Conservation (phyloP, 192 early-diverging fungal species). For the Geranomyces variabilis region DNA sequence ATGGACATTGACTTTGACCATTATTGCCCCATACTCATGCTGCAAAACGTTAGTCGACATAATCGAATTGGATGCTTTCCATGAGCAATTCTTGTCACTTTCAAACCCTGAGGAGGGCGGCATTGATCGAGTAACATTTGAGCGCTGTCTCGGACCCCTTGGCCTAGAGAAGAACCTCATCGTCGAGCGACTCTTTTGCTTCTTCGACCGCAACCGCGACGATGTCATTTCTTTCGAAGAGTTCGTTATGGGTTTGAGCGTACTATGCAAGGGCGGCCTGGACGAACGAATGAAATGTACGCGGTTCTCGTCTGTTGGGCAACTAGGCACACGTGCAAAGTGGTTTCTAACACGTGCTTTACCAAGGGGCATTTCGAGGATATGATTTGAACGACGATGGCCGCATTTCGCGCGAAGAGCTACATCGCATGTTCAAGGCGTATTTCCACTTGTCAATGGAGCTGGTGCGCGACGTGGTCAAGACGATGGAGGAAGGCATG, state of each 20-base stretch:
- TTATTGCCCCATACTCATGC: background rate
- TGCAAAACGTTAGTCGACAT: constrained; percentile 64
- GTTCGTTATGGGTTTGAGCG: constrained; percentile 77
- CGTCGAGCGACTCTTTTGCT: constrained; percentile 81
- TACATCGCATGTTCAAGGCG: constrained; percentile 88
- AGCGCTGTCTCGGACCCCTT: constrained; percentile 82
- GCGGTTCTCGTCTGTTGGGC: constrained; percentile 13
- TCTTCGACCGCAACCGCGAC: constrained; percentile 87
- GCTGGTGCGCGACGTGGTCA: constrained; percentile 85
- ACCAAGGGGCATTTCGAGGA: constrained; percentile 79
- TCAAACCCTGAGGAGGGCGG: constrained; percentile 71
- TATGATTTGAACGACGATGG: constrained; percentile 93
- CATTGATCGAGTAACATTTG: constrained; percentile 80
- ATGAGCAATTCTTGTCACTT: constrained; percentile 83
- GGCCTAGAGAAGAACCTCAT: constrained; percentile 84
- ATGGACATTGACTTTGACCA: no score
- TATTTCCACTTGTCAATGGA: constrained; percentile 91
- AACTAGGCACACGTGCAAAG: background rate
- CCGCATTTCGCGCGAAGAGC: constrained; percentile 77
- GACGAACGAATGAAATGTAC: constrained; percentile 87
- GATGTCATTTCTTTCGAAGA: constrained; percentile 78
- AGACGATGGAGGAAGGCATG: constrained; percentile 85
- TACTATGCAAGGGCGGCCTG: constrained; percentile 83
- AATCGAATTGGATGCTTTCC: constrained; percentile 84
- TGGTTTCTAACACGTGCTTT: background rate